These are phyloP conservation scores for Yamadazyma takamatsuzukensis DNA, from an alignment of 805 yeast species.

Conservation along the genomic window DNA sequence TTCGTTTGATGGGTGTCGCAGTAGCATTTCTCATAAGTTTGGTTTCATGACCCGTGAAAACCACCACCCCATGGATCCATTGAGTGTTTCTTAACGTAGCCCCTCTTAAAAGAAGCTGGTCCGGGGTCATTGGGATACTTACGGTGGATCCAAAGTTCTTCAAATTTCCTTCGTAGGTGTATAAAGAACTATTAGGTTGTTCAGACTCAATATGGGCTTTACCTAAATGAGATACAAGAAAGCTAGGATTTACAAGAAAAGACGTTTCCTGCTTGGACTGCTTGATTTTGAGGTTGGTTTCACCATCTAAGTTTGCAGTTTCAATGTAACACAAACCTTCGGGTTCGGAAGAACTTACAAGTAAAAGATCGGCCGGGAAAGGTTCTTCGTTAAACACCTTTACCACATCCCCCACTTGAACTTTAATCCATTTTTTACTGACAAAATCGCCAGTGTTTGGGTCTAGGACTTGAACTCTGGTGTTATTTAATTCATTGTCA, in stretches of 20 bases:
- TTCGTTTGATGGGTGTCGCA: slow-evolving; percentile 95
- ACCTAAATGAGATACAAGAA: slow-evolving; percentile 33
- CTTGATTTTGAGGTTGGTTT: slow-evolving; percentile 92
- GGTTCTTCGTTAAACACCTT: slow-evolving; percentile 83
- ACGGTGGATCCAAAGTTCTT: slow-evolving; percentile 49
- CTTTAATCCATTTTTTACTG: slow-evolving; percentile 75
- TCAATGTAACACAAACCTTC: slow-evolving; percentile 97
- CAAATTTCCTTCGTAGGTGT: slow-evolving; percentile 91
- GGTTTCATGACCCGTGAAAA: slow-evolving; percentile 98
- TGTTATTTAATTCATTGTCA: slow-evolving; percentile 83
- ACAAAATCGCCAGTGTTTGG: slow-evolving; percentile 58
- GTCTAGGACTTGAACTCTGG: slow-evolving; percentile 65
- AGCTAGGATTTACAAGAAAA: slow-evolving; percentile 61
- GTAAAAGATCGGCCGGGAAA: slow-evolving; percentile 86
- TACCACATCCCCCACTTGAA: slow-evolving; percentile 88
- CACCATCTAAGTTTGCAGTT: slow-evolving; percentile 97
- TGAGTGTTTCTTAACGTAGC: slow-evolving; percentile 92
- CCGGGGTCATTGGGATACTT: slow-evolving; percentile 75
- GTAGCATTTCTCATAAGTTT: slow-evolving; percentile 98
- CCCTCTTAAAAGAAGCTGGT: slow-evolving; percentile 88
- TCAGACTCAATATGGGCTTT: slow-evolving; percentile 62
- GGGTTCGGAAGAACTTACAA: slow-evolving; percentile 92
- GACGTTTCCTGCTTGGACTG: slow-evolving; percentile 82
- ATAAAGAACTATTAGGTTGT: slow-evolving; percentile 89
- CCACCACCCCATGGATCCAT: slow-evolving; percentile 91